Percentiles rank a stretch among this genome's conserved stretches.
These are phyloP conservation scores for Fraxinus sp. DNA, from an alignment of 305 asterid genomes.

Conservation along the genomic window DNA sequence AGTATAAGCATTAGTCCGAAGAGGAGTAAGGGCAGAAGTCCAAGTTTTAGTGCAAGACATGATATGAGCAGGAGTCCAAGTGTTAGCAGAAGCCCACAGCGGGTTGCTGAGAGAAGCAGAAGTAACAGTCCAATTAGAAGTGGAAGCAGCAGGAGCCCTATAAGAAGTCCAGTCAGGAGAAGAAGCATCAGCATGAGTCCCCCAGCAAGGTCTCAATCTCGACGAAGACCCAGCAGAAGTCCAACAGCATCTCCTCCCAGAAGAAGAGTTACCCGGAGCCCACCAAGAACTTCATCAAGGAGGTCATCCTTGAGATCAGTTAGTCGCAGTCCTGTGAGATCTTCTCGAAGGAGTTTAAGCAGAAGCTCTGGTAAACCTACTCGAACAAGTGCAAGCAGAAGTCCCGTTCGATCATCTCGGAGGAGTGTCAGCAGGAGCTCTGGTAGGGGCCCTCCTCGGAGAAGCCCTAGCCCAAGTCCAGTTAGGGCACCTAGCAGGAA, in stretches of 20 bases:
- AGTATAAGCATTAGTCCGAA: conserved; percentile 93
- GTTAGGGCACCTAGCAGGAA: conserved; percentile 59
- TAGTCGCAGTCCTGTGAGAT: conserved; percentile 60
- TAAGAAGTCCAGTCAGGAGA: conserved; percentile 46
- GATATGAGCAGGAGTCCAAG: conserved; percentile 58
- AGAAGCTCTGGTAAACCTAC: conserved; percentile 55
- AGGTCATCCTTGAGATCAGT: conserved; percentile 54
- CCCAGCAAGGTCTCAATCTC: conserved; percentile 43
- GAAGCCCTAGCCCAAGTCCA: conserved; percentile 71
- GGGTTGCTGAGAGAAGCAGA: conserved; percentile 43
- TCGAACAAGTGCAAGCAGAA: conserved; percentile 61
- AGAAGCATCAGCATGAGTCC: conserved; percentile 57
- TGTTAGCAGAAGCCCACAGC: conserved; percentile 53
- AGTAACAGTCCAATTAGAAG: conserved; percentile 58
- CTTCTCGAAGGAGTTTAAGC: conserved; percentile 46
- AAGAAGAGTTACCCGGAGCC: conserved; percentile 44
- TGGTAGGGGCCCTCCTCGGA: conserved; percentile 53
- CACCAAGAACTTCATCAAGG: conserved; percentile 55
- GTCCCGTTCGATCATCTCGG: conserved; percentile 47
- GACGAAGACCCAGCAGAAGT: conserved; percentile 53
- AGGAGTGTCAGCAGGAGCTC: conserved; percentile 76
- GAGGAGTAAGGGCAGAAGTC: conserved; percentile 55
- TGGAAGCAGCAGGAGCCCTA: conserved; percentile 41
- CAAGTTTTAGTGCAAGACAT: conserved; percentile 38
- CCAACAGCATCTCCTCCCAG: conserved; percentile 58